phyloP scores from a whole-genome alignment of 2,329 filamentous ascomycete genomes.

The Fusarium chaquense region DNA sequence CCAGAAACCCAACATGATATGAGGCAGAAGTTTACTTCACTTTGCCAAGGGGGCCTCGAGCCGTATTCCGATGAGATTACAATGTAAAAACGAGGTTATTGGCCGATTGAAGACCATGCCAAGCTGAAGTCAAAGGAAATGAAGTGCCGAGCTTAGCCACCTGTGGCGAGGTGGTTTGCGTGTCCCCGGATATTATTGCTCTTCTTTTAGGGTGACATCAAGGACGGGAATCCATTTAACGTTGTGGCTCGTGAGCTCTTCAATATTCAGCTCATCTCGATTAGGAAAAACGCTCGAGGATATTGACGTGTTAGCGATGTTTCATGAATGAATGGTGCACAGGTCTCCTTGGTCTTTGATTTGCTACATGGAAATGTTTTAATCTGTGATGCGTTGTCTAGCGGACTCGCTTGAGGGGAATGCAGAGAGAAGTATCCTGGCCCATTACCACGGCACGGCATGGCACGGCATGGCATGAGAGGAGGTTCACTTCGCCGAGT shows the following conservation, averaged over 20 bases:
- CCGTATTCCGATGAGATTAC: constrained; percentile 33
- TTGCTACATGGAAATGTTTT: constrained; percentile 17
- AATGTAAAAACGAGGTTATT: constrained; percentile 10
- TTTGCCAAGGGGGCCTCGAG: constrained; percentile 35
- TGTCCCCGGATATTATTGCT: constrained; percentile 31
- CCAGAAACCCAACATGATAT: not conserved
- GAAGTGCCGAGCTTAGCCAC: constrained; percentile 44
- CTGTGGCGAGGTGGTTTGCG: constrained; percentile 50
- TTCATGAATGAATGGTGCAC: constrained; percentile 25
- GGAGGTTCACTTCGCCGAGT: constrained; percentile 16
- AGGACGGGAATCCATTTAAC: constrained; percentile 29
- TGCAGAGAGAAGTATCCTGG: constrained; percentile 1
- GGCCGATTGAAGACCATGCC: constrained; percentile 14
- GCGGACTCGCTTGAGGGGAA: constrained; percentile 4
- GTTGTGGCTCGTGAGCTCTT: constrained; percentile 38
- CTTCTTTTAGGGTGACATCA: constrained; percentile 17
- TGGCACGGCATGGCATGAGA: not conserved
- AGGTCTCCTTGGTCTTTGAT: constrained; percentile 19
- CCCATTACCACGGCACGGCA: not conserved
- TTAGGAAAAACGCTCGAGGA: constrained; percentile 21
- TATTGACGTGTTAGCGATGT: constrained; percentile 32
- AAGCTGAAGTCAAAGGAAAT: constrained; percentile 20
- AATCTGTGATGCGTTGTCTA: constrained; percentile 40
- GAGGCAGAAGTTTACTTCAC: constrained; percentile 17
- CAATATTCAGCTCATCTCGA: constrained; percentile 32